Conservation (phyloP, 2,329 filamentous ascomycete species). For the Neonectria magnoliae region DNA sequence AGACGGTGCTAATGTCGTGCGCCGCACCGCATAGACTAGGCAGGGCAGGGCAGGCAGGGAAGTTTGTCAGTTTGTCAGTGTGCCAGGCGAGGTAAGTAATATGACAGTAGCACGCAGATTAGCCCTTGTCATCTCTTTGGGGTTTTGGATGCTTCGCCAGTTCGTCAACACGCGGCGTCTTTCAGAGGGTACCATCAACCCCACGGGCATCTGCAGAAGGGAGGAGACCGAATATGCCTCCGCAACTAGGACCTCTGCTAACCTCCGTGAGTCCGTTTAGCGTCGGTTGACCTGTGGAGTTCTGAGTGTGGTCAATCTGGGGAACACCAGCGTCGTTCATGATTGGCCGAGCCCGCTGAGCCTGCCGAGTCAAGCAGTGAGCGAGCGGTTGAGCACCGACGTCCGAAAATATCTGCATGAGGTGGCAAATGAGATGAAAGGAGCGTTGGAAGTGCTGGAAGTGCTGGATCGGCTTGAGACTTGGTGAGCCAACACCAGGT, state of each 20-base stretch:
- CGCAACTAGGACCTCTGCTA: background rate
- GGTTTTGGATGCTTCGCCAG: conserved; percentile 13
- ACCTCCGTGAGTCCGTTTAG: background rate
- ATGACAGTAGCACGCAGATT: conserved; percentile 1
- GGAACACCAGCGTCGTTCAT: conserved; percentile 6
- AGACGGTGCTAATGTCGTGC: conserved; percentile 5
- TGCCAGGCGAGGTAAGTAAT: background rate
- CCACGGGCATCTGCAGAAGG: conserved; percentile 14
- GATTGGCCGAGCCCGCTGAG: conserved; percentile 11
- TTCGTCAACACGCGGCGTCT: conserved; percentile 5
- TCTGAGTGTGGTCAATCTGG: conserved; percentile 18
- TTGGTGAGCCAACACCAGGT: conserved; percentile 15
- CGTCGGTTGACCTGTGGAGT: background rate
- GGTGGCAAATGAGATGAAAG: background rate
- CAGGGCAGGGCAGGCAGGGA: background rate
- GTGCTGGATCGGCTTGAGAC: conserved; percentile 8
- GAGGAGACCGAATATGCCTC: conserved; percentile 3
- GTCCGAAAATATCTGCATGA: conserved; percentile 8
- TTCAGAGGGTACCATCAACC: background rate
- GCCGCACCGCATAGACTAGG: conserved; percentile 2
- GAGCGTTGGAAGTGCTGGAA: too few relatives aligned
- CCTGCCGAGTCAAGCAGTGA: conserved; percentile 10
- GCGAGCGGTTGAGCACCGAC: conserved; percentile 9
- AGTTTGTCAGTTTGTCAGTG: background rate
- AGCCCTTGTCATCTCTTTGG: background rate